Evolutionary conservation across 139 green algal species (phyloP), one percentile per base, ranked within the genome.

Genomic region (Dunaliella sp.): DNA sequence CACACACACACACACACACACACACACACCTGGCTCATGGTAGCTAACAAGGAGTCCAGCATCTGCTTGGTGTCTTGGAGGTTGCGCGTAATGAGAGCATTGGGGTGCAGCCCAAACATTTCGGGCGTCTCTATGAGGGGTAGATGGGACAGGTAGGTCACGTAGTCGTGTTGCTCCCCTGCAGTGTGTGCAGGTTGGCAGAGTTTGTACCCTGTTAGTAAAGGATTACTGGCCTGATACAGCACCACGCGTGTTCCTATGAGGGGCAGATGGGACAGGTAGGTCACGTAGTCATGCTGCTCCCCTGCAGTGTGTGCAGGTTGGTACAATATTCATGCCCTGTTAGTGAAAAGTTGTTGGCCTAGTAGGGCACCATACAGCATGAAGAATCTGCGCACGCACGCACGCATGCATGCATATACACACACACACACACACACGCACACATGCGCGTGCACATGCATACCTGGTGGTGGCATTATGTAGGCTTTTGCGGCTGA

Each of bases 81-180:
- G 77, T 93, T 92, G 2, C 92, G 90, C 0, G 89, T 91, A 80
- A 96, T 95, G 83, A 93, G 89, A 0, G 93, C 94, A 82, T 96
- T 96, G 22, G 90, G 74, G 81, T 96, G 93, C 59, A 95, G 90
- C 0, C 94, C 93, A 86, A 95, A 95, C 75, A 87, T 38, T 7
- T 75, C 32, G 37, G 84, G 84, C 12, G 38, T 30, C 75, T 87
- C 74, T 1, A 77, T 24, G 38, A 85, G 76, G 25, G 84, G 84
- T 38, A 87, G 84, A 1, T 32, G 16, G 2, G 25, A 3, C 35
- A 82, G n/a, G 36, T 38, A 83, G 22, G 30, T 12, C 22, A 87
- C 74, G 75, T 87, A 87, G n/a, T 1, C 32, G 2, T 32, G 73
- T 33, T 33, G 79, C 21, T 59, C 36, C 2, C 36, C 79, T 83